phyloP scores from a whole-genome alignment of 176 grass and related monocot species.

The Aegilops longissima region DNA sequence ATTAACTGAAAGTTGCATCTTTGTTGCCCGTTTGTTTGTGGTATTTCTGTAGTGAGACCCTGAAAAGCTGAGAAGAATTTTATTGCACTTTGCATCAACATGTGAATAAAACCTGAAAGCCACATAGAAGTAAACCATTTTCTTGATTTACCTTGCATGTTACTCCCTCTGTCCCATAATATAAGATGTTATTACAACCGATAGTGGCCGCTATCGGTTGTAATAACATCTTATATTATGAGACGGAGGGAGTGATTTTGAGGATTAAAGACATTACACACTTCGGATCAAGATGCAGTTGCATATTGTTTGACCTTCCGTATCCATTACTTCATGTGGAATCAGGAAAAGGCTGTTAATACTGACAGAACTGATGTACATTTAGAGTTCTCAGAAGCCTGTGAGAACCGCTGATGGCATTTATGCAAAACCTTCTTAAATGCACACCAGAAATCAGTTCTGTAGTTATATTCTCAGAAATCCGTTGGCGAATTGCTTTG shows the following conservation, averaged over 20 bases:
- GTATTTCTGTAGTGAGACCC: neutral
- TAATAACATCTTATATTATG: too few relatives aligned
- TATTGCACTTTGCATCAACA: neutral
- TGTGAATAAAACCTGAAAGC: constrained; percentile 7
- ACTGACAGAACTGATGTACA: neutral
- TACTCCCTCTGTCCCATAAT: too few relatives aligned
- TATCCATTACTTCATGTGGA: neutral
- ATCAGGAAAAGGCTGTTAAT: neutral
- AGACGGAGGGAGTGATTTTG: neutral
- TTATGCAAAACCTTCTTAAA: neutral
- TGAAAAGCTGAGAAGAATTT: neutral
- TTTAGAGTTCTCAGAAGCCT: neutral
- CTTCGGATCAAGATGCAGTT: neutral
- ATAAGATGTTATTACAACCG: too few relatives aligned
- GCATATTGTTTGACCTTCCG: neutral
- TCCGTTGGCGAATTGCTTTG: neutral
- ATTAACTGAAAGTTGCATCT: neutral
- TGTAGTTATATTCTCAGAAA: neutral
- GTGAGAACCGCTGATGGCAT: constrained; percentile 1
- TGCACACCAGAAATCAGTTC: neutral
- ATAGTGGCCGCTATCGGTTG: too few relatives aligned
- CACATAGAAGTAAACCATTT: neutral
- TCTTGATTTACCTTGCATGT: neutral
- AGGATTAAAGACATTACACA: neutral
- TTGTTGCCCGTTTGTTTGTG: neutral